Evolutionary conservation across 2,329 filamentous ascomycete species (phyloP).

Genomic region (Orbilia javanica): DNA sequence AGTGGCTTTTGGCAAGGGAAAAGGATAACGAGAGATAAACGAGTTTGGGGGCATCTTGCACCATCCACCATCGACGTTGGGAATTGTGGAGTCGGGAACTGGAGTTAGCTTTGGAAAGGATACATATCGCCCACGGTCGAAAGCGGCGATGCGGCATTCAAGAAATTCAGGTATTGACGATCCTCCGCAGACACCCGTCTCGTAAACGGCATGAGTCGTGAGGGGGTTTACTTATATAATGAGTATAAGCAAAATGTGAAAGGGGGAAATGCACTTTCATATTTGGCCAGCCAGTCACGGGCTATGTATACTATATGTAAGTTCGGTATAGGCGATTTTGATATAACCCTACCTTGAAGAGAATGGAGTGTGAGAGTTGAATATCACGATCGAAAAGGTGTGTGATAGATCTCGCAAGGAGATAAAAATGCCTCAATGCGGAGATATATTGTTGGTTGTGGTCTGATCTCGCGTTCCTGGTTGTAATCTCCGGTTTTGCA

Average conservation of each 20-base stretch:
- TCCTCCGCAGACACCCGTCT: slow-evolving; percentile 38
- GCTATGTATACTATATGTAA: not conserved
- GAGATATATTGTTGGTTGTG: slow-evolving; percentile 47
- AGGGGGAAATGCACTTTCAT: slow-evolving; percentile 39
- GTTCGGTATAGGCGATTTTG: slow-evolving; percentile 18
- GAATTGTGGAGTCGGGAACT: not conserved
- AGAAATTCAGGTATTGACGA: not conserved
- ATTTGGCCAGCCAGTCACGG: slow-evolving; percentile 22
- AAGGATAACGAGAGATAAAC: slow-evolving; percentile 1
- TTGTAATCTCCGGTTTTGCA: slow-evolving; percentile 43
- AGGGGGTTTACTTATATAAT: not conserved
- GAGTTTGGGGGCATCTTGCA: not conserved
- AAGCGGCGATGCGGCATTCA: slow-evolving; percentile 17
- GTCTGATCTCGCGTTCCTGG: slow-evolving; percentile 35
- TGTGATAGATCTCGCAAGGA: slow-evolving; percentile 32
- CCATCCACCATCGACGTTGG: not conserved
- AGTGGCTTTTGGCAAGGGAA: not conserved
- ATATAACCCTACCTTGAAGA: slow-evolving; percentile 10
- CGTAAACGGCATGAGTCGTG: slow-evolving; percentile 19
- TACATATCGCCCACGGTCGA: not conserved
- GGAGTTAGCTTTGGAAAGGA: not conserved
- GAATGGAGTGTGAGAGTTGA: slow-evolving; percentile 2
- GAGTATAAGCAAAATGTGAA: not conserved
- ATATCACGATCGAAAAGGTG: slow-evolving; percentile 3
- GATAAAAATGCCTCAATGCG: slow-evolving; percentile 43